A percentile compares a stretch with the other conserved stretches of the same genome.
Conservation (phyloP, 1,284 basidiomycete genomes). For the Puccinia hordei region DNA sequence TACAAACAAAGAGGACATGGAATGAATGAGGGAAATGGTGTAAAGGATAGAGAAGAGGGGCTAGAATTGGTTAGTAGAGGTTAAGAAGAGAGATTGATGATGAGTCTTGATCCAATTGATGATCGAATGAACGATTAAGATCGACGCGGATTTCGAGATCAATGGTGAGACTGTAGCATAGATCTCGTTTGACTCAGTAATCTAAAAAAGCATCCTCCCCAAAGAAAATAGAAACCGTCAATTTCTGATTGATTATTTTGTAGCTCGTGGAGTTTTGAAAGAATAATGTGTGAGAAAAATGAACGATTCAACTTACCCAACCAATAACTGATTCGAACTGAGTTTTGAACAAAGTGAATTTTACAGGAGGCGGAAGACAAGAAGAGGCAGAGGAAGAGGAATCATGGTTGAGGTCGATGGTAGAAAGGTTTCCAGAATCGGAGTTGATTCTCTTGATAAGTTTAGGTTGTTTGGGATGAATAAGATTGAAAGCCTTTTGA, state of each 20-base stretch:
- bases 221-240: neutral
- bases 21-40: no score
- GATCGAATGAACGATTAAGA: no score
- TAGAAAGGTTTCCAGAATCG: conserved; percentile 58
- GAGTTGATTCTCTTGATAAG: conserved; percentile 13
- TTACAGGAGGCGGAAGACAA: conserved; percentile 65
- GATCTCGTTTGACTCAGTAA: no score
- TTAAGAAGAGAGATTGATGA: no score
- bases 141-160: no score
- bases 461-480: conserved; percentile 27
- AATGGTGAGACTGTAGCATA: no score
- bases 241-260: neutral
- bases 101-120: no score
- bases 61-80: no score
- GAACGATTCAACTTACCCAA: conserved; percentile 66
- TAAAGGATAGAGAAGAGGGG: no score
- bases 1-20: no score
- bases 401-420: neutral
- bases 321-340: conserved; percentile 84
- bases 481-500: conserved; percentile 33
- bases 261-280: neutral
- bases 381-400: neutral
- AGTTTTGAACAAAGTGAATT: conserved; percentile 76
- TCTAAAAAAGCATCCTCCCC: no score
- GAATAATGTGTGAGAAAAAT: neutral